Percentiles rank a stretch among this genome's conserved stretches.
phyloP scores from a whole-genome alignment of 352 stramenopile genomes.

The Pythium inflatum region DNA sequence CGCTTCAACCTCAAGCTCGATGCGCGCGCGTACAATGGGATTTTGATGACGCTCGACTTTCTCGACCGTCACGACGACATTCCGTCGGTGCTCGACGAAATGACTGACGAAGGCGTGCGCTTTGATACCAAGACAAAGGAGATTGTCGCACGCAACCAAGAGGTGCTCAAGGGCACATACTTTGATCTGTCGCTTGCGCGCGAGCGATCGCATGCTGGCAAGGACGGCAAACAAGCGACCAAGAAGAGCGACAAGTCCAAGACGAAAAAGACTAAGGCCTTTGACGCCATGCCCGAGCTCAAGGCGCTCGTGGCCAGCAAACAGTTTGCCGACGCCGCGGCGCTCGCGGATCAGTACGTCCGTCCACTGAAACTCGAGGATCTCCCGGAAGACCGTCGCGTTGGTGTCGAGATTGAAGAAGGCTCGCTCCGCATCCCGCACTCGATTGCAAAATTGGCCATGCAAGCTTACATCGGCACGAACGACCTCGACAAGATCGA shows the following conservation, averaged over 20 bases:
- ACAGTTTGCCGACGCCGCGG: conserved; percentile 39
- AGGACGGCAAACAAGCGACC: not conserved
- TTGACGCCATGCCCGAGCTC: conserved; percentile 45
- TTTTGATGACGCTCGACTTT: conserved; percentile 73
- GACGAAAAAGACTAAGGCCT: conserved; percentile 26
- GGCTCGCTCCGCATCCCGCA: conserved; percentile 42
- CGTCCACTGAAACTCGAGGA: conserved; percentile 45
- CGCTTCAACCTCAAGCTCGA: conserved; percentile 75
- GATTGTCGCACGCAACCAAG: conserved; percentile 62
- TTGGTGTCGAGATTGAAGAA: conserved; percentile 23
- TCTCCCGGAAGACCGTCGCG: conserved; percentile 33
- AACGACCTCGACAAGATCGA: conserved; percentile 62
- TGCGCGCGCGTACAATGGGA: conserved; percentile 71
- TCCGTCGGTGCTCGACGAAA: conserved; percentile 59
- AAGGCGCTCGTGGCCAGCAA: conserved; percentile 50
- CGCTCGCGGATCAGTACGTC: conserved; percentile 46
- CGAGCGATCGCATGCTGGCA: conserved; percentile 22
- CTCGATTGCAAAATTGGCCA: conserved; percentile 48
- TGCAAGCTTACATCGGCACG: conserved; percentile 52
- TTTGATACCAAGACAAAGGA: conserved; percentile 61
- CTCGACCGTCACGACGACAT: conserved; percentile 73
- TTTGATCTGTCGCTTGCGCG: conserved; percentile 35
- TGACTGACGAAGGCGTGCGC: conserved; percentile 56
- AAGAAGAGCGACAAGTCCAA: conserved; percentile 28
- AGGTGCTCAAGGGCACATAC: conserved; percentile 50